Evolutionary conservation across 306 rosid genomes (phyloP).

Genomic region (Castanea mollissima): DNA sequence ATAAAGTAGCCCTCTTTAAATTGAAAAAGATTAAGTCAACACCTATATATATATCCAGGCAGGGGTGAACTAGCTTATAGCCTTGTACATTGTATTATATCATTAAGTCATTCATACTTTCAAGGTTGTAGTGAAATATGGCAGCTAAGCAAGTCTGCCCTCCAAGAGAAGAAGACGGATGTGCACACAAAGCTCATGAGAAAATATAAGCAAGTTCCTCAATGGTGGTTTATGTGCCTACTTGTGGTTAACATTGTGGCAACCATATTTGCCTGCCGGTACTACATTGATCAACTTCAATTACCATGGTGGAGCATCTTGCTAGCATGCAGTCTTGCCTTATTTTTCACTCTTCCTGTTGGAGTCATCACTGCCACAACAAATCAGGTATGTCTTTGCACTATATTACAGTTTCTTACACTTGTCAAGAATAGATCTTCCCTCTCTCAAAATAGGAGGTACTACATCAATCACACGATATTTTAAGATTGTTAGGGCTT

Average conservation of each 20-base stretch:
- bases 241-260: conserved; percentile 55
- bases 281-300: conserved; percentile 60
- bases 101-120: neutral
- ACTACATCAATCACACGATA: neutral
- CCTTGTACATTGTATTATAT: neutral
- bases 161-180: conserved; percentile 58
- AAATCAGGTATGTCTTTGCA: conserved; percentile 53
- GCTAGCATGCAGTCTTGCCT: conserved; percentile 63
- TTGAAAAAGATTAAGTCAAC: neutral
- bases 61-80: neutral
- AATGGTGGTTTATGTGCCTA: conserved; percentile 75
- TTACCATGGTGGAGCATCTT: conserved; percentile 86
- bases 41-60: neutral
- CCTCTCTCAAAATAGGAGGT: neutral
- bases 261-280: conserved; percentile 52
- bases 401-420: neutral
- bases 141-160: conserved; percentile 69
- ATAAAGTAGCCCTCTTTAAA: neutral
- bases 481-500: no score
- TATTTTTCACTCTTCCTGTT: conserved; percentile 71
- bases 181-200: conserved; percentile 87
- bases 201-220: conserved; percentile 64
- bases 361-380: conserved; percentile 78
- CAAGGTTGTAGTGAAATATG: conserved; percentile 55
- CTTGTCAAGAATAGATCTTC: neutral